Evolutionary conservation across 352 stramenopile genomes (phyloP).

Genomic region (Blastocystis sp.): DNA sequence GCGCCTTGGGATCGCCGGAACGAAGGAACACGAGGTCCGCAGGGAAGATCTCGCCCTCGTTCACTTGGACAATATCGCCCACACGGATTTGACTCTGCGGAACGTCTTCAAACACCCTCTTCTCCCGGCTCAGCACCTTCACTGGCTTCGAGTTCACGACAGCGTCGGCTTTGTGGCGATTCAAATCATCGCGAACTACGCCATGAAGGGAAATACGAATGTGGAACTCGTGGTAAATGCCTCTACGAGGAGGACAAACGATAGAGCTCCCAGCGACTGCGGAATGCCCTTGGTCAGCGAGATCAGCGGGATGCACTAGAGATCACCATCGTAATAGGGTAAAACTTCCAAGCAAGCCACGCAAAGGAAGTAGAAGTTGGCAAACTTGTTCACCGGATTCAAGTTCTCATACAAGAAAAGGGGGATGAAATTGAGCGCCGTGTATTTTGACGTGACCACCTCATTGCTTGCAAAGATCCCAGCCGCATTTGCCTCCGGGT

Average conservation of each 20-base stretch:
- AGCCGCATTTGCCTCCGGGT: slow-evolving; percentile 75
- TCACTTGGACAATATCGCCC: slow-evolving; percentile 82
- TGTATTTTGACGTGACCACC: slow-evolving; percentile 82
- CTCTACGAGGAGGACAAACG: slow-evolving; percentile 85
- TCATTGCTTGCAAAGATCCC: slow-evolving; percentile 79
- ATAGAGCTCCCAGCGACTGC: slow-evolving; percentile 80
- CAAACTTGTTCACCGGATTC: slow-evolving; percentile 50
- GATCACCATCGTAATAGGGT: background rate
- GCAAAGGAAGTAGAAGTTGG: slow-evolving; percentile 45
- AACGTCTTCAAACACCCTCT: slow-evolving; percentile 77
- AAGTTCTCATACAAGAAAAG: slow-evolving; percentile 79
- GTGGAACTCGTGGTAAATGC: slow-evolving; percentile 75
- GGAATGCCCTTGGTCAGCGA: slow-evolving; percentile 83
- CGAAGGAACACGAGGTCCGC: slow-evolving; percentile 86
- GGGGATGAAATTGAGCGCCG: slow-evolving; percentile 80
- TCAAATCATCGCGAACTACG: slow-evolving; percentile 74
- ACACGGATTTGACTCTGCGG: slow-evolving; percentile 82
- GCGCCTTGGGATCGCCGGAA: slow-evolving; percentile 77
- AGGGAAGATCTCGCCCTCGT: slow-evolving; percentile 83
- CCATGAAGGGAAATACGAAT: slow-evolving; percentile 77
- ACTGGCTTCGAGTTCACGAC: background rate
- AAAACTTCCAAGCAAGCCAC: slow-evolving; percentile 14
- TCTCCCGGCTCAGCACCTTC: slow-evolving; percentile 74
- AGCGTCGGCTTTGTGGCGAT: slow-evolving; percentile 80
- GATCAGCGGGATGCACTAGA: slow-evolving; percentile 81